phyloP scores from a whole-genome alignment of 495 filamentous ascomycete species.

The Aspergillus cavernicola region DNA sequence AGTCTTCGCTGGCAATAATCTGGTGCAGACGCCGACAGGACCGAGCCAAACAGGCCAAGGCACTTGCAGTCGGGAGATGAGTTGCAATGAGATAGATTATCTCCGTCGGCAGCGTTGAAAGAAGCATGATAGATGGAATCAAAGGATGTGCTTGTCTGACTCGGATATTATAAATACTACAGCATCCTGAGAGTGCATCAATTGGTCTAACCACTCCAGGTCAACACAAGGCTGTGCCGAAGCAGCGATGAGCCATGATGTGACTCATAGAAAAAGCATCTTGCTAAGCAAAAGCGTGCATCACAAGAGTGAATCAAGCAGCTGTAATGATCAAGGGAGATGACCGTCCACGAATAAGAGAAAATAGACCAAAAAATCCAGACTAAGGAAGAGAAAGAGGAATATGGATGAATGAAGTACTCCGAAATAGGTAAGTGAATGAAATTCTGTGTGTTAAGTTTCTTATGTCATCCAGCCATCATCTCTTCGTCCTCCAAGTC shows the following conservation, averaged over 20 bases:
- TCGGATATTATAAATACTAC: no score
- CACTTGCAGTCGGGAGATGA: constrained; percentile 50
- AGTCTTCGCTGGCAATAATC: constrained; percentile 53
- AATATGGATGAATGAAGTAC: no score
- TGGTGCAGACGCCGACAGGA: constrained; percentile 49
- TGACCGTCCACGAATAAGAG: no score
- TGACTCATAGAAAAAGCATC: not conserved
- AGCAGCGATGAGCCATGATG: constrained; percentile 13
- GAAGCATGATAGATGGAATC: not conserved
- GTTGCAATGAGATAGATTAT: constrained; percentile 54
- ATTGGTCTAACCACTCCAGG: no score
- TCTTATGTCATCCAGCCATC: constrained; percentile 10
- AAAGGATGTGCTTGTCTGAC: no score
- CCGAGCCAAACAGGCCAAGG: constrained; percentile 43
- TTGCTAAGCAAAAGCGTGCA: not conserved
- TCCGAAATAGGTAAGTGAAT: no score
- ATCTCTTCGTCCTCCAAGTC: not conserved
- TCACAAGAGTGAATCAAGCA: no score
- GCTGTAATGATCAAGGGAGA: no score
- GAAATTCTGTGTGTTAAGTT: not conserved
- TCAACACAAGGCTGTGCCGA: no score
- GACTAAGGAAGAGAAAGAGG: not conserved
- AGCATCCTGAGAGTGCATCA: no score
- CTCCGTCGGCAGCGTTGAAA: constrained; percentile 55
- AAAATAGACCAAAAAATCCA: not conserved